Evolutionary conservation across 257 asterid species (phyloP), one percentile per base, ranked within the genome.

Genomic region (Penstemon davidsonii): DNA sequence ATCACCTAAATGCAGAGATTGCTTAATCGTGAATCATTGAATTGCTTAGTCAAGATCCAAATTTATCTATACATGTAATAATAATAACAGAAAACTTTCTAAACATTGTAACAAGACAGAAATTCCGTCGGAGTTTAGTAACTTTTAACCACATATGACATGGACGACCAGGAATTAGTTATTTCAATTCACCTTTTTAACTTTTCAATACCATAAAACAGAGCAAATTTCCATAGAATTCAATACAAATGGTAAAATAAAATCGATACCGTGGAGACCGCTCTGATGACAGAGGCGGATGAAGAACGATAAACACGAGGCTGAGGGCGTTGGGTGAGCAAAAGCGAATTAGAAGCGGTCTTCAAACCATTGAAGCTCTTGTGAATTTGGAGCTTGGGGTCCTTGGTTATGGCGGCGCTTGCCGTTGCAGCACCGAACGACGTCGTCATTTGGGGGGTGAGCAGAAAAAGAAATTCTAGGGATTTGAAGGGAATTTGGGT

Each of bases 191-290:
- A 25, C 33, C 33, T 25, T 25, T 45, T 53, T 62, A 33, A 55
- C 46, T 15, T n/a, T 36, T 13, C 46, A 40, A 3, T 58, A 55
- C 8, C 42, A 18, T 56, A 7, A 7, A 42, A 53, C 3, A 50
- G n/a, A 10, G 33, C 43, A 36, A 8, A 55, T 8, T 11, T 49
- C 65, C 64, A 18, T 58, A 18, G 44, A 46, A 18, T 11, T 25
- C 36, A 51, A 44, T 12, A 41, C n/a, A 18, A 59, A 51, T 49
- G 3, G n/a, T 42, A 57, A 25, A 15, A 51, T 25, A 19, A 46
- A 37, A 57, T 1, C 0, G 44, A 7, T 79, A 92, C 98, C 86
- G 95, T 75, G 10, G 97, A 83, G 55, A 92, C 87, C 59, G 97
- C 95, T 76, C 89, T 85, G 77, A 87, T 67, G 70, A 74, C 18